Percentiles rank a stretch among this genome's conserved stretches.
Conservation (phyloP, 495 filamentous ascomycete species). For the Rusavskia elegans region DNA sequence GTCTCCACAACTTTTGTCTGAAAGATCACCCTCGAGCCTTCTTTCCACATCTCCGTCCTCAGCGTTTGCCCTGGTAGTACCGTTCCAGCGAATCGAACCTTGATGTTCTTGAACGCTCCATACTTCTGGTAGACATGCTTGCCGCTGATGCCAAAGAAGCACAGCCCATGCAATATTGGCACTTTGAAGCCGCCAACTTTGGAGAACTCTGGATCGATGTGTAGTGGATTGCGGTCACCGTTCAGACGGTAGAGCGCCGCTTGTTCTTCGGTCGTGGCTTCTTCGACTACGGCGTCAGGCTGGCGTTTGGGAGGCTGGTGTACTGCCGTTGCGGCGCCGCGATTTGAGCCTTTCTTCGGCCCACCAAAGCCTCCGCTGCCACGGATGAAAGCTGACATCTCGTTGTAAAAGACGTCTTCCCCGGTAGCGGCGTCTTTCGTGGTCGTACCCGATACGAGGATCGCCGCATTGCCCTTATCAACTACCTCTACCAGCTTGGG, state of each 20-base stretch:
- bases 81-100: slow-evolving; percentile 88
- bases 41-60: slow-evolving; percentile 97
- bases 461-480: slow-evolving; percentile 85
- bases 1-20: slow-evolving; percentile 92
- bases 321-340: slow-evolving; percentile 61
- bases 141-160: slow-evolving; percentile 82
- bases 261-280: slow-evolving; percentile 85
- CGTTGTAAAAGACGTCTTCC: slow-evolving; percentile 93
- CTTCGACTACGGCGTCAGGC: slow-evolving; percentile 72
- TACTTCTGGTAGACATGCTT: slow-evolving; percentile 80
- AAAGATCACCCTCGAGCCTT: slow-evolving; percentile 75
- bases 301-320: slow-evolving; percentile 64
- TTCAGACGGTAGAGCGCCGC: slow-evolving; percentile 88
- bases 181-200: slow-evolving; percentile 92
- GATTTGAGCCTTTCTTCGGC: slow-evolving; percentile 56
- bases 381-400: slow-evolving; percentile 78
- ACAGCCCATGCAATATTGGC: slow-evolving; percentile 90
- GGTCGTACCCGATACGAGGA: slow-evolving; percentile 63
- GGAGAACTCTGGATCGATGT: slow-evolving; percentile 88
- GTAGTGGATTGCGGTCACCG: slow-evolving; percentile 86
- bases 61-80: slow-evolving; percentile 90
- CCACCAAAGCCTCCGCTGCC: slow-evolving; percentile 89
- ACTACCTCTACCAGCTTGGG: slow-evolving; percentile 84
- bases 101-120: slow-evolving; percentile 81
- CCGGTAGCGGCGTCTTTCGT: slow-evolving; percentile 66